Base-by-base conservation (phyloP, 2,329 filamentous ascomycete species). In the Cladosporium sp. region DNA sequence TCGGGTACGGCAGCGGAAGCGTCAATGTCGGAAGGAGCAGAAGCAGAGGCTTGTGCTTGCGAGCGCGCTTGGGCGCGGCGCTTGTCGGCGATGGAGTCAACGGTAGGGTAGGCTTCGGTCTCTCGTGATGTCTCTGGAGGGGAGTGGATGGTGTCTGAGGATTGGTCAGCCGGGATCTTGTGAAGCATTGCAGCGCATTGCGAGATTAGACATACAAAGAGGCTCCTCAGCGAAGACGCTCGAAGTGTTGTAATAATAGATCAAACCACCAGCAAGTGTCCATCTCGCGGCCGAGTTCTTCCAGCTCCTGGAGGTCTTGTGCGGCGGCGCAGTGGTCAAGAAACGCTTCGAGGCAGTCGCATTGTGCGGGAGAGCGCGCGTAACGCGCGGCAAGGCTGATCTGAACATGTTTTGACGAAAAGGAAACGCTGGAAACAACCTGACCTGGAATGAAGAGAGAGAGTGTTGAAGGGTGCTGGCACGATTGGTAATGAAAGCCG, bases 161-260 rank as follows among this genome's bases (percentile, higher is more conserved):
- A 34, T 49, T 28, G 35, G 53, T 67, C 47, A 67, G 61, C 53
- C 44, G 55, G 28, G 37, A 22, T 36, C 25, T 49, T 24, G 4
- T 12, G 32, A 25, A 3, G 10, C 10, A 4, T 22, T 19, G 2
- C 6, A 9, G 53, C 25, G 35, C 54, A 44, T 42, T 40, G 10
- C n/a, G n/a, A 10, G 1, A 15, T 10, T 13, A 19, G 15, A 75
- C 88, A 65, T 82, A 96, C 91, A 82, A 65, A 82, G 75, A 35
- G 86, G 83, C 73, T 95, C 88, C 67, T 97, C 90, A 15, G 91
- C 89, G 73, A 97, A 58, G 5, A 91, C 80, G 55, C 86, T 83
- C 68, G 88, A 93, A 7, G 91, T 97, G 78, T 91, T 96, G 75
- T 97, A 99, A 75, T 90, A 97, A 77, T 97, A 99, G 50, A 97